Percentiles rank a stretch among this genome's conserved stretches.
Evolutionary conservation across 2,329 filamentous ascomycete species (phyloP).

Genomic region (Fusarium multiceps): DNA sequence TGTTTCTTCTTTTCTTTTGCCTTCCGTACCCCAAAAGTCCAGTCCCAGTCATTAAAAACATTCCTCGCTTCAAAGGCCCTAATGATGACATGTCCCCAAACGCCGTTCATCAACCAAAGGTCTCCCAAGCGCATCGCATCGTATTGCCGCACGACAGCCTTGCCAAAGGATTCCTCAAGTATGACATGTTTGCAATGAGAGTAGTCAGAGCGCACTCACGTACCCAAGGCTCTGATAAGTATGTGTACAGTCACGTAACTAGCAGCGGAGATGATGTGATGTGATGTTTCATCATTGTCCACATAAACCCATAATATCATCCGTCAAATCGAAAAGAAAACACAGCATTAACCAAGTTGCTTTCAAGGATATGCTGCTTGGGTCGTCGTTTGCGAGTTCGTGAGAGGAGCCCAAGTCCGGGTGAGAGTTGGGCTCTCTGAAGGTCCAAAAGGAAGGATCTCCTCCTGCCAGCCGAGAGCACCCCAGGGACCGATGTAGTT

Average conservation of each 20-base stretch:
- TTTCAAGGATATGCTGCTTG: conserved; percentile 50
- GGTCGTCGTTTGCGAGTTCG: conserved; percentile 36
- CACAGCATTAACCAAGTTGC: conserved; percentile 18
- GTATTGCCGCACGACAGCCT: conserved; percentile 1
- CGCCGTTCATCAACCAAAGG: conserved; percentile 39
- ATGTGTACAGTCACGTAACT: conserved; percentile 3
- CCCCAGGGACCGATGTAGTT: conserved; percentile 57
- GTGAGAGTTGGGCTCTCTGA: conserved; percentile 57
- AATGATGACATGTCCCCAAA: conserved; percentile 35
- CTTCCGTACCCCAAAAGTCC: conserved; percentile 22
- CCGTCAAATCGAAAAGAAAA: conserved; percentile 27
- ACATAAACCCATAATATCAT: conserved; percentile 33
- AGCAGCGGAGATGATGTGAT: conserved; percentile 19
- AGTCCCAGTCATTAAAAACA: conserved; percentile 34
- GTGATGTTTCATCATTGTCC: conserved; percentile 9
- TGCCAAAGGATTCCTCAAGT: not conserved
- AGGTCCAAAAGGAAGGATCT: conserved; percentile 52
- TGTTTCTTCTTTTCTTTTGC: conserved; percentile 31
- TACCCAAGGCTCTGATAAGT: conserved; percentile 8
- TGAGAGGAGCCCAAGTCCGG: conserved; percentile 59
- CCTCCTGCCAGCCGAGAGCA: conserved; percentile 63
- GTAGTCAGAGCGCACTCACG: conserved; percentile 1
- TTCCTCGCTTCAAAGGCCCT: conserved; percentile 33
- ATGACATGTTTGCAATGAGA: not conserved
- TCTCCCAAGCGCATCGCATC: conserved; percentile 27